Percentiles rank a stretch among this genome's conserved stretches.
Evolutionary conservation across 2,329 filamentous ascomycete genomes (phyloP).

Genomic region (Chrysoporthe austroafricana): DNA sequence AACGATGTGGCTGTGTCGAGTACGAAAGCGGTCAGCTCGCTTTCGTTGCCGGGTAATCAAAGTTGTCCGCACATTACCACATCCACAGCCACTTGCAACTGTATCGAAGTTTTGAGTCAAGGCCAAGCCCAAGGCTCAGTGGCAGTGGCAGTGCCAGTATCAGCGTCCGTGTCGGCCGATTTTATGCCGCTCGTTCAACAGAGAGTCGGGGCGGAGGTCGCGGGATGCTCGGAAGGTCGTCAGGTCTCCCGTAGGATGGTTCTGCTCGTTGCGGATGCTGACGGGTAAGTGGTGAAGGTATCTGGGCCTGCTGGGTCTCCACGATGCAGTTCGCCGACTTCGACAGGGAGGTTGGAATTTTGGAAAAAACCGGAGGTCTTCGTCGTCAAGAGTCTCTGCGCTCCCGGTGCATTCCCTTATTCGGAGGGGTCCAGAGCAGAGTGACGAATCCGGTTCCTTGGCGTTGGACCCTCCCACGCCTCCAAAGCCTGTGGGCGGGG

Average conservation of each 20-base stretch:
- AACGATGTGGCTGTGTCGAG: constrained; percentile 25
- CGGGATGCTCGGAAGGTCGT: constrained; percentile 7
- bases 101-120: not conserved
- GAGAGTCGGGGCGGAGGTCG: constrained; percentile 11
- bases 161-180: not conserved
- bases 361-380: not conserved
- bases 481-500: constrained; percentile 4
- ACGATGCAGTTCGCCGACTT: not conserved
- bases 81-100: not conserved
- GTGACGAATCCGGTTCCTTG: constrained; percentile 9
- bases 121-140: not conserved
- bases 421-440: not conserved
- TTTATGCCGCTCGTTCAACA: constrained; percentile 12
- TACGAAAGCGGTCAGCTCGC: constrained; percentile 18
- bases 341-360: not conserved
- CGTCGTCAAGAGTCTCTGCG: constrained; percentile 2
- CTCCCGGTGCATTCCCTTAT: not conserved
- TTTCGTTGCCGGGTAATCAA: constrained; percentile 13
- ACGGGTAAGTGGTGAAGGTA: not conserved
- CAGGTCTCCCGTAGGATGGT: not conserved
- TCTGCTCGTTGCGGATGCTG: constrained; percentile 8
- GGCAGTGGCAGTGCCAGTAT: not conserved
- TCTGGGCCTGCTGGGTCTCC: not conserved
- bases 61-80: constrained; percentile 24
- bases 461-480: not conserved